Evolutionary conservation across 495 filamentous ascomycete genomes (phyloP).

Genomic region (Lentithecium fluviatile): DNA sequence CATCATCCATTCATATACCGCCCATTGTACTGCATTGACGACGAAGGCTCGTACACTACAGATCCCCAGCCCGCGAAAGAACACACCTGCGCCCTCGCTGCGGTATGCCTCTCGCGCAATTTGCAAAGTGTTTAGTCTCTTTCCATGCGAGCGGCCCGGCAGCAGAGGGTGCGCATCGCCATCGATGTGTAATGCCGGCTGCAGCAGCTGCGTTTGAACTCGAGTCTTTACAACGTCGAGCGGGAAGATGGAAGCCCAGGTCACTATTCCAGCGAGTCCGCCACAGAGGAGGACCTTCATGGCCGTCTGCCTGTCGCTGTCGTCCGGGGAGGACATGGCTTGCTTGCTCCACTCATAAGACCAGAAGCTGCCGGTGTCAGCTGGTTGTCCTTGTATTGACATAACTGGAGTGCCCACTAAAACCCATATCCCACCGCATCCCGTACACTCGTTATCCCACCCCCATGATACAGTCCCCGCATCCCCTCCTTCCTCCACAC

Average conservation of each 20-base stretch:
- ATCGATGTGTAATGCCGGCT: background rate
- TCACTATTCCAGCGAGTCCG: constrained; percentile 78
- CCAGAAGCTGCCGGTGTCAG: constrained; percentile 63
- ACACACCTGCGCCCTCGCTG: constrained; percentile 62
- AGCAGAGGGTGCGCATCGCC: constrained; percentile 16
- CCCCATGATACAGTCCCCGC: constrained; percentile 73
- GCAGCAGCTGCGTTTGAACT: constrained; percentile 63
- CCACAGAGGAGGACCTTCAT: constrained; percentile 74
- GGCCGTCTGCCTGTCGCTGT: constrained; percentile 51
- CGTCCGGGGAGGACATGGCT: constrained; percentile 44
- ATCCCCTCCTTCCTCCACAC: constrained; percentile 62
- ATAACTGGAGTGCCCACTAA: constrained; percentile 57
- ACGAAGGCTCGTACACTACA: constrained; percentile 83
- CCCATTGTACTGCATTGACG: constrained; percentile 82
- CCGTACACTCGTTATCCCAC: constrained; percentile 71
- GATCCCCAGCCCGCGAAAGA: constrained; percentile 74
- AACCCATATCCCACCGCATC: constrained; percentile 90
- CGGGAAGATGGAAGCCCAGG: constrained; percentile 85
- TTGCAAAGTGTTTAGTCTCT: constrained; percentile 55
- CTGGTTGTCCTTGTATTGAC: background rate
- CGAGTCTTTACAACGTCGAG: constrained; percentile 87
- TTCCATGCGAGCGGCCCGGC: background rate
- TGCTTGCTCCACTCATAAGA: constrained; percentile 73
- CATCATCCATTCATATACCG: constrained; percentile 83
- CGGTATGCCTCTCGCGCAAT: constrained; percentile 63